Base-by-base conservation (phyloP, 768 basidiomycete genomes). In the Phaffia tasmanica region DNA sequence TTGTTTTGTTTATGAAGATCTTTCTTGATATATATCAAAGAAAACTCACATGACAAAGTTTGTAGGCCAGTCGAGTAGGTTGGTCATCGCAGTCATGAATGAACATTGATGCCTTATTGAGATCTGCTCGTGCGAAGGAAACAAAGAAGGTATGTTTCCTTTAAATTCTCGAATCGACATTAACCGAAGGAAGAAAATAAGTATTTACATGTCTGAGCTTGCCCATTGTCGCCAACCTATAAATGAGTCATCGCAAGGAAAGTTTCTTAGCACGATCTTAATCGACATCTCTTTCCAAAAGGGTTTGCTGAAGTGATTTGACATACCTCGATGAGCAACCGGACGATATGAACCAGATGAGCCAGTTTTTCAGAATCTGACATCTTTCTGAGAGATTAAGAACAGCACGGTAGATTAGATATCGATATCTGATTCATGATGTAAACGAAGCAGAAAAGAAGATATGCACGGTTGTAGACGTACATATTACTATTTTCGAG, bases 291-390 rank as follows among this genome's bases (percentile, higher is more conserved):
- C 35, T 42, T 42, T 42, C 35, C 35, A 11, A 42, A 42, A 11
- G 35, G n/a, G n/a, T n/a, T 32, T 23, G 27, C 53, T 18, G 49
- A n/a, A 46, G 15, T 29, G 15, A 15, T 14, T 0, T n/a, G 2
- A 69, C 74, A 58, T 11, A 77, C 77, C 79, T 99, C 94, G 46
- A 99, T 81, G 23, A 95, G 81, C 6, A 98, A 81, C 21, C 95
- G 86, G 62, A 98, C 89, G 70, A 98, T 94, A 66, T 93, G 87
- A 67, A 98, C 85, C 74, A 97, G 95, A 48, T 94, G 82, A 30
- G 83, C 83, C 48, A 99, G 83, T 75, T 91, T 95, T 62, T 94
- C 90, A 68, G 84, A 83, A 75, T 95, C 91, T 6, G 84, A 78
- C 35, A 86, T 80, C 18, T 83, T 77, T 48, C 86, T 86, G 71